Evolutionary conservation across 164 flowering plant genomes (phyloP).

Genomic region (Piper betle): DNA sequence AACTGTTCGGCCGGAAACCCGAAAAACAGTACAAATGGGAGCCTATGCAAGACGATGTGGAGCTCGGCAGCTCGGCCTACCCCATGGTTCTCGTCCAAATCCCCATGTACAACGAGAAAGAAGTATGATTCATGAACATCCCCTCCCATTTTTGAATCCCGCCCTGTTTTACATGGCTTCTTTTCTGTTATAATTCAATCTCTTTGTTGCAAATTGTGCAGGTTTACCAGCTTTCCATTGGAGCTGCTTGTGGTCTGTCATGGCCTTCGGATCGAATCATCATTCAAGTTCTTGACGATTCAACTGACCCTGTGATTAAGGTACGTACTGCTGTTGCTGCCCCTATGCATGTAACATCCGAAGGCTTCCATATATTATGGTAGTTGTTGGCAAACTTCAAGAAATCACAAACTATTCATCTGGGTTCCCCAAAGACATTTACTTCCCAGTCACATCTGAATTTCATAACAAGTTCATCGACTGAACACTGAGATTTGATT

Average conservation of each 20-base stretch:
- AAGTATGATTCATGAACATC: slow-evolving; percentile 25
- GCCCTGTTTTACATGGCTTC: background rate
- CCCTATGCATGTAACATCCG: background rate
- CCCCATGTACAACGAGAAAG: slow-evolving; percentile 83
- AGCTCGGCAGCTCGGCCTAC: slow-evolving; percentile 49
- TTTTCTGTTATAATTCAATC: background rate
- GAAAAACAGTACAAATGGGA: slow-evolving; percentile 81
- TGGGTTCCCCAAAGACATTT: too few species aligned
- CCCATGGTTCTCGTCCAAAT: slow-evolving; percentile 89
- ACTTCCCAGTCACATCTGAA: too few species aligned
- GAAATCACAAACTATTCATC: too few species aligned
- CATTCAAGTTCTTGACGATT: slow-evolving; percentile 83
- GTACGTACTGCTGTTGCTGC: slow-evolving; percentile 14
- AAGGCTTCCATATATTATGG: background rate
- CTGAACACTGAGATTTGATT: too few species aligned
- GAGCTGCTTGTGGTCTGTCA: slow-evolving; percentile 88
- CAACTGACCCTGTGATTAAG: slow-evolving; percentile 66
- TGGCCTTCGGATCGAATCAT: slow-evolving; percentile 82
- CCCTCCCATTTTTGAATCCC: background rate
- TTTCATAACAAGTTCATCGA: too few species aligned
- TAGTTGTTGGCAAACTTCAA: too few species aligned
- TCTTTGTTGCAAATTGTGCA: slow-evolving; percentile 9
- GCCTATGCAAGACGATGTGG: slow-evolving; percentile 59
- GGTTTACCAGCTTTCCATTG: slow-evolving; percentile 81
- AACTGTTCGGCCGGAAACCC: slow-evolving; percentile 80